Percentiles rank a stretch among this genome's conserved stretches.
These are phyloP conservation scores for Homolaphlyctis polyrhiza DNA, from an alignment of 371 early-diverging fungal genomes.

Conservation along the genomic window DNA sequence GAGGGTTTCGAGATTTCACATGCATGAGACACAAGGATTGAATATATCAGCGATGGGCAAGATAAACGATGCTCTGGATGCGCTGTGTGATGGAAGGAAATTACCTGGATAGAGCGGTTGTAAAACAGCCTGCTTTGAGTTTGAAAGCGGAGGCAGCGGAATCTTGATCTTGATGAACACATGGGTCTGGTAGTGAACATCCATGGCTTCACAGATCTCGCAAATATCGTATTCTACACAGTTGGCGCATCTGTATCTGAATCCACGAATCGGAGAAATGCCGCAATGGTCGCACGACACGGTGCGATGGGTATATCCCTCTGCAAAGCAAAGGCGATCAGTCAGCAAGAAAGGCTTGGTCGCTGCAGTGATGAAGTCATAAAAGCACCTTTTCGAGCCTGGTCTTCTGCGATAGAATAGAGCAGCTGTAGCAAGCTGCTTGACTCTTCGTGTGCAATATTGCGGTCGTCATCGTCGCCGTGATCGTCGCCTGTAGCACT, in stretches of 20 bases:
- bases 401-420: slow-evolving; percentile 82
- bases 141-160: slow-evolving; percentile 91
- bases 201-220: slow-evolving; percentile 79
- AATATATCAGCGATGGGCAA: not conserved
- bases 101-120: slow-evolving; percentile 79
- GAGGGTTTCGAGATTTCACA: not conserved
- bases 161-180: slow-evolving; percentile 86
- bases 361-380: too few relatives aligned
- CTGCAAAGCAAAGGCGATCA: slow-evolving; percentile 26
- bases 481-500: not conserved
- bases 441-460: slow-evolving; percentile 25
- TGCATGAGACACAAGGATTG: not conserved
- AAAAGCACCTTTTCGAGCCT: slow-evolving; percentile 69
- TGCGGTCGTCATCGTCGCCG: not conserved
- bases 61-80: too few relatives aligned
- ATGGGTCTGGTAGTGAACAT: slow-evolving; percentile 74
- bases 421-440: slow-evolving; percentile 66
- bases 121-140: slow-evolving; percentile 76
- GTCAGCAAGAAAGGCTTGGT: too few relatives aligned
- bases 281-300: slow-evolving; percentile 91
- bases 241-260: slow-evolving; percentile 89
- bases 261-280: slow-evolving; percentile 79
- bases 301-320: slow-evolving; percentile 80
- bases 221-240: slow-evolving; percentile 94
- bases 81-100: too few relatives aligned